A percentile compares a stretch with the other conserved stretches of the same genome.
Evolutionary conservation across 768 basidiomycete species (phyloP).

Genomic region (Lanmaoa pseudosensibilis): DNA sequence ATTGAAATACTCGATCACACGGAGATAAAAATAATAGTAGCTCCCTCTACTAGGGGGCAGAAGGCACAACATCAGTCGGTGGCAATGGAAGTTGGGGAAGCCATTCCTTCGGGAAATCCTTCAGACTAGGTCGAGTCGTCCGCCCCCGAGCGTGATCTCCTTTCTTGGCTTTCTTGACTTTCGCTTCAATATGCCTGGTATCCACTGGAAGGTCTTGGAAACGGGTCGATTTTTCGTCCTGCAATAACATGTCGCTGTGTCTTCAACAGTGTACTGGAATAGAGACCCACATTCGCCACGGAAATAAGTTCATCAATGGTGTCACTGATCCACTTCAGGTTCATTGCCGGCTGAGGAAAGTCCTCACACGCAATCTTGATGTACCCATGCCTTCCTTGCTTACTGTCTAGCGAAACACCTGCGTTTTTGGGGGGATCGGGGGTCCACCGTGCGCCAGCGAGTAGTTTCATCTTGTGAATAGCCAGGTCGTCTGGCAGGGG

Average conservation of each 20-base stretch:
- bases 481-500: constrained; percentile 65
- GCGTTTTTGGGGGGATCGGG: constrained; percentile 69
- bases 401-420: constrained; percentile 46
- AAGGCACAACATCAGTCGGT: constrained; percentile 2
- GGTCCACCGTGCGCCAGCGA: constrained; percentile 89
- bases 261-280: constrained; percentile 1
- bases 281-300: constrained; percentile 78
- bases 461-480: constrained; percentile 80
- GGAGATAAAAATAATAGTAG: constrained; percentile 6
- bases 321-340: constrained; percentile 94
- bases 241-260: constrained; percentile 15
- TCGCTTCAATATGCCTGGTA: constrained; percentile 73
- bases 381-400: constrained; percentile 67
- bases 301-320: constrained; percentile 71
- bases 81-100: constrained; percentile 42
- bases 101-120: constrained; percentile 88
- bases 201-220: constrained; percentile 76
- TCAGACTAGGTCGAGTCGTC: constrained; percentile 60
- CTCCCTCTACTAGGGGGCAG: constrained; percentile 10
- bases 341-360: constrained; percentile 80
- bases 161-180: constrained; percentile 67
- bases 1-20: not conserved
- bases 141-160: constrained; percentile 65
- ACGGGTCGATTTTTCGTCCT: constrained; percentile 40
- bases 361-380: constrained; percentile 91